Percentiles rank a stretch among this genome's conserved stretches.
Conservation (phyloP, 306 rosid genomes). For the Pyrus betulifolia region DNA sequence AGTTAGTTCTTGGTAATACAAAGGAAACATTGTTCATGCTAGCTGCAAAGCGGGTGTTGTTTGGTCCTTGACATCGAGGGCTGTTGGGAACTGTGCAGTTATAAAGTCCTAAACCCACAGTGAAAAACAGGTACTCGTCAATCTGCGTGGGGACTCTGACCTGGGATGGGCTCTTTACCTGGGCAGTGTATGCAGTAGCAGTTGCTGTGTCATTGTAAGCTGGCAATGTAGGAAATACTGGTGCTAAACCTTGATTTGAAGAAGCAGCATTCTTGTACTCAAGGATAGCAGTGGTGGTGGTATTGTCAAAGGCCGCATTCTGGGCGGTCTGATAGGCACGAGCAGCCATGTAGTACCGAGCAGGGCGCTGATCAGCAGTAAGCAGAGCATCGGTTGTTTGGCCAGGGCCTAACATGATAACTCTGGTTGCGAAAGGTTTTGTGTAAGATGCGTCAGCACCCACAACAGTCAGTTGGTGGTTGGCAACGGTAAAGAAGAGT, state of each 20-base stretch:
- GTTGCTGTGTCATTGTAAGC: slow-evolving; percentile 65
- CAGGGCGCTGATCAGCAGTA: slow-evolving; percentile 68
- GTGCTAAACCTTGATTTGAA: slow-evolving; percentile 28
- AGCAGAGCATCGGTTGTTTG: slow-evolving; percentile 77
- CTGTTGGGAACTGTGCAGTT: slow-evolving; percentile 77
- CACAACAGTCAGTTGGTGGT: slow-evolving; percentile 74
- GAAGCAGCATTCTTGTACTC: slow-evolving; percentile 53
- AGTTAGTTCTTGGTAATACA: slow-evolving; percentile 55
- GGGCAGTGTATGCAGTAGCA: slow-evolving; percentile 48
- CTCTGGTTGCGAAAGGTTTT: slow-evolving; percentile 55
- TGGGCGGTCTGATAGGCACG: slow-evolving; percentile 59
- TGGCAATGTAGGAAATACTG: slow-evolving; percentile 51
- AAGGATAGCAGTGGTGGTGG: slow-evolving; percentile 90
- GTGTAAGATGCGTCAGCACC: slow-evolving; percentile 67
- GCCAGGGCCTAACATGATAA: slow-evolving; percentile 78
- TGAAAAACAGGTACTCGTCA: slow-evolving; percentile 47
- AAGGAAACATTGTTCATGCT: slow-evolving; percentile 87
- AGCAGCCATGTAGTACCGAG: slow-evolving; percentile 72
- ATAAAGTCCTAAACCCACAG: slow-evolving; percentile 72
- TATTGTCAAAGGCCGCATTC: slow-evolving; percentile 86
- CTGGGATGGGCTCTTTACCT: slow-evolving; percentile 46
- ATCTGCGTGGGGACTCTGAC: slow-evolving; percentile 33
- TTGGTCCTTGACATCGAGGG: slow-evolving; percentile 93
- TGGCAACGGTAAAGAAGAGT: slow-evolving; percentile 69
- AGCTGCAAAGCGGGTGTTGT: slow-evolving; percentile 87